phyloP scores from a whole-genome alignment of 306 rosid genomes.

The Lathyrus sativus region DNA sequence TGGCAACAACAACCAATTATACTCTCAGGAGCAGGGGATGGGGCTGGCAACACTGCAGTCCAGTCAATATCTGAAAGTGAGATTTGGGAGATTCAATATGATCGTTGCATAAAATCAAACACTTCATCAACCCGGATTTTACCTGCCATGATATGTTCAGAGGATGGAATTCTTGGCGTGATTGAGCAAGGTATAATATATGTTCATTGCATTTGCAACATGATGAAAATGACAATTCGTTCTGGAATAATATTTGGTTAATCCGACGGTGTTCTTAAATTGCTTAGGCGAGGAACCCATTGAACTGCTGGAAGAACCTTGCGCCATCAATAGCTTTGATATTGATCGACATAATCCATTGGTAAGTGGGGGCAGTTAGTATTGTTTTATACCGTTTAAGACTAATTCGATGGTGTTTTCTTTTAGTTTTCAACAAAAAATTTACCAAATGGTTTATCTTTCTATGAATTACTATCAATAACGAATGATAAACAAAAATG shows the following conservation, averaged over 20 bases:
- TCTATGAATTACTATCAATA: background rate
- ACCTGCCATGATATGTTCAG: slow-evolving; percentile 88
- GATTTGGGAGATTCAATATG: slow-evolving; percentile 98
- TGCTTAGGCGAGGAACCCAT: slow-evolving; percentile 69
- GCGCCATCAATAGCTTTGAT: slow-evolving; percentile 93
- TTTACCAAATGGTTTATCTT: slow-evolving; percentile 3
- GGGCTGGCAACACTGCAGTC: slow-evolving; percentile 43
- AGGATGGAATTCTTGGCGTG: slow-evolving; percentile 84
- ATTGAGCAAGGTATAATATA: slow-evolving; percentile 73
- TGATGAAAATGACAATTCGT: slow-evolving; percentile 23
- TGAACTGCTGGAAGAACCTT: slow-evolving; percentile 88
- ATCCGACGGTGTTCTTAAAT: slow-evolving; percentile 13
- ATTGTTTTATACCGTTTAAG: slow-evolving; percentile 20
- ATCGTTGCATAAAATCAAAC: slow-evolving; percentile 62
- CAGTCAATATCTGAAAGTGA: slow-evolving; percentile 78
- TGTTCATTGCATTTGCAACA: slow-evolving; percentile 20
- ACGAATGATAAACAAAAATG: background rate
- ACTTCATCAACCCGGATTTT: slow-evolving; percentile 69
- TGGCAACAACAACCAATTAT: slow-evolving; percentile 80
- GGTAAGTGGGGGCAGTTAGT: slow-evolving; percentile 51
- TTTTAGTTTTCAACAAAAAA: background rate
- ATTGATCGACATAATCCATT: slow-evolving; percentile 77
- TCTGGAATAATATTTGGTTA: slow-evolving; percentile 16
- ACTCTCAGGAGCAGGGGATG: slow-evolving; percentile 70
- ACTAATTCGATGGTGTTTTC: background rate